Base-by-base conservation (phyloP, 164 flowering plant species). In the Magnolia officinalis region DNA sequence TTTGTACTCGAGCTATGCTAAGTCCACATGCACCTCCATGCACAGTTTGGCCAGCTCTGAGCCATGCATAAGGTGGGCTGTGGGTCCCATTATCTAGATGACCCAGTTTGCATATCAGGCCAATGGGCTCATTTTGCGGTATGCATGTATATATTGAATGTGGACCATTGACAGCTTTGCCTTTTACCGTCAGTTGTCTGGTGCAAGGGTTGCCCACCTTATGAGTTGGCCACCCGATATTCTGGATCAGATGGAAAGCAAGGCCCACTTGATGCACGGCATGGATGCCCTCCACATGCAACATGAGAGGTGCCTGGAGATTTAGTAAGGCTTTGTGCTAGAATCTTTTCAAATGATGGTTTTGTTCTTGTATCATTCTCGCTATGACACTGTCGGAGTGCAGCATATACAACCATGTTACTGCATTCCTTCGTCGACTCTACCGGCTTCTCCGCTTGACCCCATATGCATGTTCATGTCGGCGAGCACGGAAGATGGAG, bases 321-420 rank as follows among this genome's bases (percentile, higher is more conserved):
- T 29, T 23, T 5, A 45, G 16, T 72, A 29, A 7, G 10, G 50
- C n/a, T 59, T 11, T 13, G 14, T 19, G 23, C 23, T 14, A 2
- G 14, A 26, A 19, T 19, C 31, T 24, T 59, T 26, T 8, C 24
- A 18, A 18, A 6, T 64, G 6, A 18, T 23, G 67, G 67, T 8
- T 64, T 64, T 73, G 1, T 23, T 52, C 19, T 21, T 49, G 1
- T 1, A 29, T 18, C 3, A 45, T 64, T 20, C 21, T 20, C 19
- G 11, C 69, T 26, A 29, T 6, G 7, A 26, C 29, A 26, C 19
- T 8, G 26, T 9, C 68, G 65, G 3, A 58, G 29, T 71, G 79
- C 75, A 77, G 79, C 66, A 77, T 77, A 74, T 77, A 77, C 75
- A 77, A 77, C 51, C 79, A 77, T 55, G 29, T 77, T 51, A 70